These are phyloP conservation scores for Shiraia sp. DNA, from an alignment of 2,329 filamentous ascomycete genomes.

Conservation along the genomic window DNA sequence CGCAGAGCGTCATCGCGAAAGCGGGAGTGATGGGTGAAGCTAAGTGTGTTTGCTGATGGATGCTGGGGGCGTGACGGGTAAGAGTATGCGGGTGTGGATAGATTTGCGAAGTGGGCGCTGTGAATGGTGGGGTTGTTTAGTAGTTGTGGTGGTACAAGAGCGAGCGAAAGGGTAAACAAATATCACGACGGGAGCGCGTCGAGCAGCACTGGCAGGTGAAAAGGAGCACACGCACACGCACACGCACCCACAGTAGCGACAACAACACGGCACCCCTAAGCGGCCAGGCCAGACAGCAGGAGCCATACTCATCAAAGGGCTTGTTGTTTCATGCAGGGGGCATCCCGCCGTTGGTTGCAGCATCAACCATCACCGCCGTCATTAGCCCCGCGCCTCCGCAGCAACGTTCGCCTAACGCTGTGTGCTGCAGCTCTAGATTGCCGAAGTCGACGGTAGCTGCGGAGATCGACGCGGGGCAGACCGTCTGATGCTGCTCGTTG, in stretches of 20 bases:
- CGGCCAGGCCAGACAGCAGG: slow-evolving; percentile 5
- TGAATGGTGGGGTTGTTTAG: slow-evolving; percentile 5
- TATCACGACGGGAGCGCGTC: slow-evolving; percentile 6
- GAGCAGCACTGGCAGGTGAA: slow-evolving; percentile 14
- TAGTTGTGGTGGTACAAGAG: slow-evolving; percentile 7
- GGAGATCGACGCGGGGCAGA: slow-evolving; percentile 13
- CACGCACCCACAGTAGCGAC: too few relatives aligned
- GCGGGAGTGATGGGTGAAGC: neutral
- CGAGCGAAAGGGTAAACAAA: slow-evolving; percentile 19
- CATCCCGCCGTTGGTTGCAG: slow-evolving; percentile 11
- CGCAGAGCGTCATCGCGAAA: slow-evolving; percentile 32
- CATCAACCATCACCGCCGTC: neutral
- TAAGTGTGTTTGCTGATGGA: neutral
- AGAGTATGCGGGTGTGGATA: slow-evolving; percentile 12
- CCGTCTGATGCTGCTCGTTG: neutral
- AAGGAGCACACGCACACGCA: slow-evolving; percentile 4
- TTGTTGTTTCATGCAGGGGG: slow-evolving; percentile 12
- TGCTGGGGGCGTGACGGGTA: slow-evolving; percentile 9
- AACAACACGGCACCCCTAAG: slow-evolving; percentile 3
- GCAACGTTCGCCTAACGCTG: neutral
- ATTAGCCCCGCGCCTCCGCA: neutral
- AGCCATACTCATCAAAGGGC: slow-evolving; percentile 2
- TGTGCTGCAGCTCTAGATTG: slow-evolving; percentile 1
- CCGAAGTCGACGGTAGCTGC: slow-evolving; percentile 8
- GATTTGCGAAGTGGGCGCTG: slow-evolving; percentile 1